phyloP scores from a whole-genome alignment of 805 yeast genomes.

The Barnettozyma californica region DNA sequence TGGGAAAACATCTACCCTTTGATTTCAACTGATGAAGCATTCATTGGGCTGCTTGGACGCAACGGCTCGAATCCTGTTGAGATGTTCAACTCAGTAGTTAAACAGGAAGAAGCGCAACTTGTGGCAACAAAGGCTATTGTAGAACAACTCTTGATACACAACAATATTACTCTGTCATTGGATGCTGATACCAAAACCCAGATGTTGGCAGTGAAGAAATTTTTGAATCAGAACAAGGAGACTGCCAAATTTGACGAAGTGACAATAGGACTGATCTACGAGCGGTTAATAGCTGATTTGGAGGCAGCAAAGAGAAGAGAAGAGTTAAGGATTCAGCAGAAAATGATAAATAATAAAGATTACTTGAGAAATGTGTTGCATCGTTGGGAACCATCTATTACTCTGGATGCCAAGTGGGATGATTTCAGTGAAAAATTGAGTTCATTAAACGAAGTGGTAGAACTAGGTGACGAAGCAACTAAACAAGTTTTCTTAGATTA shows the following conservation, averaged over 20 bases:
- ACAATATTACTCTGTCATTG: constrained; percentile 21
- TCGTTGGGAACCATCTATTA: constrained; percentile 21
- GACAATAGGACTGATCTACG: constrained; percentile 26
- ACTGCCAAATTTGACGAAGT: constrained; percentile 25
- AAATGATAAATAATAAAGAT: constrained; percentile 17
- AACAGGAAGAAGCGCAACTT: constrained; percentile 50
- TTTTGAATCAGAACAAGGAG: constrained; percentile 19
- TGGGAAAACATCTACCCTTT: constrained; percentile 53
- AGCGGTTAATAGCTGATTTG: constrained; percentile 23
- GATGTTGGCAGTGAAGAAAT: constrained; percentile 9
- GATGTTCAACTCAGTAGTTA: constrained; percentile 68
- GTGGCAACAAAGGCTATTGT: constrained; percentile 57
- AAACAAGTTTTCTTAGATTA: constrained; percentile 32
- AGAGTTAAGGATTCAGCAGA: constrained; percentile 12
- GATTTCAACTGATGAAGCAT: constrained; percentile 51
- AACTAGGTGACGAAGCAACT: constrained; percentile 29
- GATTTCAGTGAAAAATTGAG: constrained; percentile 27
- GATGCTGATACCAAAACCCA: constrained; percentile 17
- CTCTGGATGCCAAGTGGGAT: constrained; percentile 33
- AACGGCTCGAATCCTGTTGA: constrained; percentile 76
- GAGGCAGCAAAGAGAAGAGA: constrained; percentile 22
- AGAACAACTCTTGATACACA: constrained; percentile 42
- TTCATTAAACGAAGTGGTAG: constrained; percentile 29
- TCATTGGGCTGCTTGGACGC: constrained; percentile 61
- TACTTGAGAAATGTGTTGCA: constrained; percentile 19